phyloP scores from a whole-genome alignment of 106 monocot genomes.

The Allium cepa region DNA sequence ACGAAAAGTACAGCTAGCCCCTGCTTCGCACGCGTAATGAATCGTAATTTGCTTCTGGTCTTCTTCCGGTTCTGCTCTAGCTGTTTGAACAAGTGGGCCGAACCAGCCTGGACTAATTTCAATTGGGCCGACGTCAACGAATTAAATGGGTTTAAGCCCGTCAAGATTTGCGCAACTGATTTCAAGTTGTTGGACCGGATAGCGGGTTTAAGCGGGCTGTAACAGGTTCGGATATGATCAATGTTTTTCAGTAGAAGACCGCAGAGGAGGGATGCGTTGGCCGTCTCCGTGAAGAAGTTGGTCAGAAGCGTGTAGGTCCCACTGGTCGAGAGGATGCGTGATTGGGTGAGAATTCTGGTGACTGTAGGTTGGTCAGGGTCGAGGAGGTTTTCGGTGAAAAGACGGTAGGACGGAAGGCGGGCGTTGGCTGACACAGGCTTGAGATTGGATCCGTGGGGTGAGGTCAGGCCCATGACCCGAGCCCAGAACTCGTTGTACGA shows the following conservation, averaged over 20 bases:
- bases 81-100: conserved; percentile 24
- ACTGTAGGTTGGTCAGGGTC: conserved; percentile 59
- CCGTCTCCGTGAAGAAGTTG: conserved; percentile 51
- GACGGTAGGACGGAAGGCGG: conserved; percentile 45
- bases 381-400: conserved; percentile 53
- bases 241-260: conserved; percentile 48
- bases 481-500: conserved; percentile 76
- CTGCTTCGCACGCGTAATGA: conserved; percentile 18
- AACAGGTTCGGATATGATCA: conserved; percentile 36
- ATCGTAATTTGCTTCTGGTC: conserved; percentile 23
- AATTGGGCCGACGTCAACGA: conserved; percentile 13
- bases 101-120: conserved; percentile 26
- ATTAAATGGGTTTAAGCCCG: conserved; percentile 15
- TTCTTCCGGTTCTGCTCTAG: conserved; percentile 39
- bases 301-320: conserved; percentile 25
- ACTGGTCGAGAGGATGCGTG: conserved; percentile 1
- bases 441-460: conserved; percentile 14
- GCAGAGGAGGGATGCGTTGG: conserved; percentile 59
- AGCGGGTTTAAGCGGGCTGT: conserved; percentile 18
- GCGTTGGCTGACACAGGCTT: conserved; percentile 6
- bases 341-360: conserved; percentile 16
- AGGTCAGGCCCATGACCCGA: conserved; percentile 46
- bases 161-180: conserved; percentile 12
- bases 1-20: conserved; percentile 25
- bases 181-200: conserved; percentile 5